Base-by-base conservation (phyloP, 2,329 filamentous ascomycete species). In the Ceratocystis papillata region DNA sequence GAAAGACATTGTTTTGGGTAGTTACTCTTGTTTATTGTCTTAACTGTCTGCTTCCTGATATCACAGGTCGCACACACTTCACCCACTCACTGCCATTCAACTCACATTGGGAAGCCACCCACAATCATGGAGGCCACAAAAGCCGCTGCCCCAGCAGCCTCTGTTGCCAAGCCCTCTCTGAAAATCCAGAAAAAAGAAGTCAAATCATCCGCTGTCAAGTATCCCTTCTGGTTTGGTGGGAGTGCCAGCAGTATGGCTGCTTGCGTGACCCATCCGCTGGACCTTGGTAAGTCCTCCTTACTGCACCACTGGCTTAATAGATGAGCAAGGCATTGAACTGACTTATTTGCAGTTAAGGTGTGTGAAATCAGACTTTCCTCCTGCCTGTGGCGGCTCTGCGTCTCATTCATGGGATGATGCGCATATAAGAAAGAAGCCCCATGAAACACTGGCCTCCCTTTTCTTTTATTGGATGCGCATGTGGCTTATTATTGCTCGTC, bases 221-320 rank as follows among this genome's bases (percentile, higher is more conserved):
- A 93, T 77, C 89, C 89, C 8, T 93, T 93, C 77, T 97, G 93
- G 94, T 97, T 99, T 75, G 94, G 94, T 69, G 94, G 94, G 66
- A 96, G 90, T 74, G 91, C 93, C 63, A 94, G 89, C 73, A 95
- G 90, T 74, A 87, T 94, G 80, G 93, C 93, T 46, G 92, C 93
- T 57, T 87, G 86, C 71, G 89, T 96, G 62, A 97, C 93, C 37
- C 93, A 97, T 80, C 93, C 93, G 62, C 80, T 97, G 73, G 92
- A 96, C 82, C 81, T 96, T 70, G 84, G 90, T 95, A 82, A 76
- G 87, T 79, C 68, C 59, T 17, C 66, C 59, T 10, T 55, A 33
- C 33, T 22, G 62, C 30, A 45, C 8, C 17, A 20, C 59, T 25
- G 17, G 46, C 12, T 15, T 53, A 44, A 45, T 12, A 64, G 33